Base-by-base conservation (phyloP, 1,284 basidiomycete species). In the Ustilago nuda region DNA sequence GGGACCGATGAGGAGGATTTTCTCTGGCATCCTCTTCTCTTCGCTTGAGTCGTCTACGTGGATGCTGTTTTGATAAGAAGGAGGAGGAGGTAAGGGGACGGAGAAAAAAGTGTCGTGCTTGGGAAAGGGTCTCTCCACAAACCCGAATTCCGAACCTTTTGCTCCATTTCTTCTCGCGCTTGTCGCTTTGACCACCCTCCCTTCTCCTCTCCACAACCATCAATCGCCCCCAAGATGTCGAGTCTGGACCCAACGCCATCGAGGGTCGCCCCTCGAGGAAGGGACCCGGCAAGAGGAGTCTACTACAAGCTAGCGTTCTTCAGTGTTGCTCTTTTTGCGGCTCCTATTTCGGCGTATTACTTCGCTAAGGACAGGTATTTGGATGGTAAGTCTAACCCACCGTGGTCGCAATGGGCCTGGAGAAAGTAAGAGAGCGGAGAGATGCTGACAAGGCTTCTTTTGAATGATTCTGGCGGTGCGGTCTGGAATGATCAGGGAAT, bases 1-100 rank as follows among this genome's bases (percentile, higher is more conserved):
- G 41, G 95, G 91, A 2, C 95, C 96, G 48, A 97, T 91, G 8
- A 93, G 92, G 61, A 98, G 89, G 78, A 94, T 95, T 57, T 66
- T 76, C 4, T 64, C 65, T 36, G 69, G 62, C 69, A 76, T 72
- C 39, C 9, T 52, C 27, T n/a, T n/a, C 1, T 7, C n/a, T 27
- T 27, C 23, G 23, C 23, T 27, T 27, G 23, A 27, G 23, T 27
- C 12, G 19, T 19, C 12, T 30, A 3, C 5, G 11, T 3, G 8
- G 33, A 55, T 37, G 32, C 33, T 12, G n/a, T 37, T 12, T 33
- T 33, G 32, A 35, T 35, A 41, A 56, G 19, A 33, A 30, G 27
- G 56, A 60, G n/a, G 39, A 52, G 45, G 36, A 59, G 35, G 62
- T 27, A 27, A 43, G 8, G 8, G 52, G 39, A 52, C n/a, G 48